These are phyloP conservation scores for Guadua angustifolia DNA, from an alignment of 176 grass and related monocot genomes.

Conservation along the genomic window DNA sequence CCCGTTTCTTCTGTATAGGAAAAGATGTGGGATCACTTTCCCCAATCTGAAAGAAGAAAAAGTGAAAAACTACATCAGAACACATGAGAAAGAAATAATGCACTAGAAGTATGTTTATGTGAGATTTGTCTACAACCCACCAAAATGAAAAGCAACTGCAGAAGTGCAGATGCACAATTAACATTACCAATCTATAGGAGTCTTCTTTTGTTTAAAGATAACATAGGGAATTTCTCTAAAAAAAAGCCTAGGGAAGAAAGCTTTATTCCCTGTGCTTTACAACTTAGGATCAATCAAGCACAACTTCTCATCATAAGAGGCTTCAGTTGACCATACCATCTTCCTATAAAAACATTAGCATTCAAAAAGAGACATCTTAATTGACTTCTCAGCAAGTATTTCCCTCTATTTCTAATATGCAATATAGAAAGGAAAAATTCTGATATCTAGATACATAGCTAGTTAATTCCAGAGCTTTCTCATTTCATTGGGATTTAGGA, in stretches of 20 bases:
- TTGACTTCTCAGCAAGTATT: conserved; percentile 11
- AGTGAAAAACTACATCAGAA: conserved; percentile 42
- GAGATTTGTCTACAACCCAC: neutral
- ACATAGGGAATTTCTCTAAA: neutral
- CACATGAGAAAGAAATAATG: neutral
- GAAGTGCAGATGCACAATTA: neutral
- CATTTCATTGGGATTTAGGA: conserved; percentile 5
- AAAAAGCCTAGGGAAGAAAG: neutral
- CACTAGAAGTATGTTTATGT: neutral
- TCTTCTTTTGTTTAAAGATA: conserved; percentile 27
- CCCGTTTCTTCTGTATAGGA: conserved; percentile 97
- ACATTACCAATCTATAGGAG: neutral
- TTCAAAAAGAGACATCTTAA: conserved; percentile 32
- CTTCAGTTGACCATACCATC: neutral
- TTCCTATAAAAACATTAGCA: conserved; percentile 19
- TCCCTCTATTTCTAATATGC: neutral
- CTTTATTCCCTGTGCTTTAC: neutral
- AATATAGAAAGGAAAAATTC: neutral
- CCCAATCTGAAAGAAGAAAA: conserved; percentile 72
- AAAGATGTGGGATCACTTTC: conserved; percentile 84
- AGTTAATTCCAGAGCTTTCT: neutral
- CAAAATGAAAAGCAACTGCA: neutral
- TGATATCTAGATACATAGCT: conserved; percentile 17
- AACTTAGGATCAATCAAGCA: conserved; percentile 8
- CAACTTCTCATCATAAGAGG: neutral